phyloP scores from a whole-genome alignment of 257 asterid genomes.

The Gynochthodes officinalis region DNA sequence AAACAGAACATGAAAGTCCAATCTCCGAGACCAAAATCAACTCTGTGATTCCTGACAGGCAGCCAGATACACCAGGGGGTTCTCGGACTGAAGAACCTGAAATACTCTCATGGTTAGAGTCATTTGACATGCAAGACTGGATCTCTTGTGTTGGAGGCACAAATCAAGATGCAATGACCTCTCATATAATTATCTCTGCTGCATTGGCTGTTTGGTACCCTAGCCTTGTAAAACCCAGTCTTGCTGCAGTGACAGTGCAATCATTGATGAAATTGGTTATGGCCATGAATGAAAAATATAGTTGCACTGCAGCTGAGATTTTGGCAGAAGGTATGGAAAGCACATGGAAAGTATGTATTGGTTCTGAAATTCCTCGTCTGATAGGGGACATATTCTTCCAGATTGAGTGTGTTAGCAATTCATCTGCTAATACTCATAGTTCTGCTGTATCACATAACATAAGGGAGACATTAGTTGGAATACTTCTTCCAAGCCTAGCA shows the following conservation, averaged over 20 bases:
- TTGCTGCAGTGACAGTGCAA: conserved; percentile 62
- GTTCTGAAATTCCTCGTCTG: conserved; percentile 71
- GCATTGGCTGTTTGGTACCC: conserved; percentile 97
- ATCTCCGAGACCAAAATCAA: conserved; percentile 9
- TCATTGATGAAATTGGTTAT: conserved; percentile 77
- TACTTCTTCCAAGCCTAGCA: conserved; percentile 92
- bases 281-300: conserved; percentile 87
- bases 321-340: conserved; percentile 98
- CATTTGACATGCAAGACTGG: conserved; percentile 90
- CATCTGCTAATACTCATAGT: conserved; percentile 45
- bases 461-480: conserved; percentile 66
- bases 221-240: conserved; percentile 70
- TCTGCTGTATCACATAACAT: conserved; percentile 47
- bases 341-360: conserved; percentile 79
- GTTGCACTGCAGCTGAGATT: conserved; percentile 93
- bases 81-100: conserved; percentile 54
- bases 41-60: conserved; percentile 28
- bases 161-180: conserved; percentile 93
- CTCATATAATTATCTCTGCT: conserved; percentile 92
- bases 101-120: conserved; percentile 78
- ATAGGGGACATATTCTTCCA: conserved; percentile 90
- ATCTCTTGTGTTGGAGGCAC: conserved; percentile 87
- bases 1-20: conserved; percentile 34
- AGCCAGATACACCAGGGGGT: conserved; percentile 31
- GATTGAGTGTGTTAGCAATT: conserved; percentile 86